phyloP scores from a whole-genome alignment of 345 rosid genomes.

The Euphorbia peplus region DNA sequence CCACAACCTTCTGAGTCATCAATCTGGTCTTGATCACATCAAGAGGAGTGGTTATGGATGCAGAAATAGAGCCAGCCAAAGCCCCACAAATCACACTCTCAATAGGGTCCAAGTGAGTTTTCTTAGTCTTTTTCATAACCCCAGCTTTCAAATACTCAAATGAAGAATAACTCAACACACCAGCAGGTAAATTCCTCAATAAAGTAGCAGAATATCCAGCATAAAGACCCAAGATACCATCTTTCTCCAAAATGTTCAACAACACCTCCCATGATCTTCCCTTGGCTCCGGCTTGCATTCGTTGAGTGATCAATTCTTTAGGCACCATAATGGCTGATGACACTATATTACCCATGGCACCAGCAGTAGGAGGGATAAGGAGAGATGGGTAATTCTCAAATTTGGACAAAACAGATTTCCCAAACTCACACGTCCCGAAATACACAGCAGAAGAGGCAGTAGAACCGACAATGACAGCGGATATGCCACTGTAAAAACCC shows the following conservation, averaged over 20 bases:
- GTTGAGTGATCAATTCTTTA: conserved; percentile 80
- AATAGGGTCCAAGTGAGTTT: conserved; percentile 65
- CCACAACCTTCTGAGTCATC: conserved; percentile 80
- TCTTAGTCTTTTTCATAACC: conserved; percentile 57
- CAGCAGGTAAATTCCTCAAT: conserved; percentile 86
- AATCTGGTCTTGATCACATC: conserved; percentile 92
- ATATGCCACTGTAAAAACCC: conserved; percentile 87
- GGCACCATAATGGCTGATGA: conserved; percentile 97
- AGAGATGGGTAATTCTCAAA: conserved; percentile 57
- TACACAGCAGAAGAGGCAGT: conserved; percentile 85
- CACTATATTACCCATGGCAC: conserved; percentile 92
- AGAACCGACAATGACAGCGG: conserved; percentile 91
- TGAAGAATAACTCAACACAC: conserved; percentile 85
- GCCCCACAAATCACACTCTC: conserved; percentile 90
- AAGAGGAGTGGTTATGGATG: conserved; percentile 79
- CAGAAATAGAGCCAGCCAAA: conserved; percentile 90
- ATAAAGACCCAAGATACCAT: conserved; percentile 82
- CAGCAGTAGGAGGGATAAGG: conserved; percentile 89
- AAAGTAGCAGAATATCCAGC: conserved; percentile 89
- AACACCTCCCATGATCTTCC: conserved; percentile 80
- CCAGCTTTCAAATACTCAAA: conserved; percentile 85
- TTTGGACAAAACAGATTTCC: conserved; percentile 74
- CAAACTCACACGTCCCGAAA: conserved; percentile 94
- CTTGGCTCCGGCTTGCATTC: conserved; percentile 87
- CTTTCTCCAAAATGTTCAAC: conserved; percentile 68